Evolutionary conservation across 495 filamentous ascomycete species (phyloP).

Genomic region (Evansstolkia leycettana): DNA sequence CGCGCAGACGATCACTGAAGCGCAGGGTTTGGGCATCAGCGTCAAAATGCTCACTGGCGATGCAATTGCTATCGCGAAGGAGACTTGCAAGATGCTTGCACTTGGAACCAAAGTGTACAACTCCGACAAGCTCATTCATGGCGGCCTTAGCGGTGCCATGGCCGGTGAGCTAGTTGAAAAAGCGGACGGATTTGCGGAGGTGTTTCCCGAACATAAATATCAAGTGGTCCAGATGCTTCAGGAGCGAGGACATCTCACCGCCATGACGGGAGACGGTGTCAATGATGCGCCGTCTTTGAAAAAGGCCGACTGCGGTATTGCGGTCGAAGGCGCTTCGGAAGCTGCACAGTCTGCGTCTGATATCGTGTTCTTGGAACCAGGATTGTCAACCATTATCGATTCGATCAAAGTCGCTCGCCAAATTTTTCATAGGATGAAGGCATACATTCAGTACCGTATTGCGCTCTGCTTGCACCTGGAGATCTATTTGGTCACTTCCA

Average conservation of each 20-base stretch:
- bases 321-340: conserved; percentile 62
- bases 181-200: conserved; percentile 68
- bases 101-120: conserved; percentile 69
- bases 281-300: conserved; percentile 95
- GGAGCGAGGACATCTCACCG: conserved; percentile 90
- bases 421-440: conserved; percentile 73
- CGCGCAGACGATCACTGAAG: conserved; percentile 62
- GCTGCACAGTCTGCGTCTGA: conserved; percentile 63
- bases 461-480: conserved; percentile 63
- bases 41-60: conserved; percentile 72
- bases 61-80: conserved; percentile 63
- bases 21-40: conserved; percentile 57
- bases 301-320: conserved; percentile 75
- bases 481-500: conserved; percentile 59
- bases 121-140: conserved; percentile 57
- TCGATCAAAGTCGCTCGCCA: conserved; percentile 65
- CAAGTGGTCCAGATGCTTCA: conserved; percentile 95
- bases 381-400: conserved; percentile 61
- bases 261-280: conserved; percentile 97
- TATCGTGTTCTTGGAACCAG: conserved; percentile 65
- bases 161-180: conserved; percentile 61
- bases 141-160: conserved; percentile 55
- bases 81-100: conserved; percentile 66
- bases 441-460: conserved; percentile 69
- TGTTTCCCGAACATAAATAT: conserved; percentile 97